Conservation (phyloP, 2,329 filamentous ascomycete species). For the Pseudogymnoascus destructans region DNA sequence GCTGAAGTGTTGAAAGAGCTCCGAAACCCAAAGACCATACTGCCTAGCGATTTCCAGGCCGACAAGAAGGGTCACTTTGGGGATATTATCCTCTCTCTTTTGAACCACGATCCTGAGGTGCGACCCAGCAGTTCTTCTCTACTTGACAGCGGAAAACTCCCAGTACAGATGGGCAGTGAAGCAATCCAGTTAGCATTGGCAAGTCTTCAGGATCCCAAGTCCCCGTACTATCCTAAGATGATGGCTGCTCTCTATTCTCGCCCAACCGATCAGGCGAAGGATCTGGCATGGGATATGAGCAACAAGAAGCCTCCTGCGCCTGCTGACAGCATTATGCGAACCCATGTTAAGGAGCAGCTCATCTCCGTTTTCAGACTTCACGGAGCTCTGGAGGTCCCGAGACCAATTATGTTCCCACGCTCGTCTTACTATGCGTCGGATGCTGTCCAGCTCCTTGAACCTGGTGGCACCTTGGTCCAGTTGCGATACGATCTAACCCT, state of each 20-base stretch:
- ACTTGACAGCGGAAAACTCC: slow-evolving; percentile 72
- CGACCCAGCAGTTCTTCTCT: slow-evolving; percentile 74
- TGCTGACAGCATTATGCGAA: slow-evolving; percentile 53
- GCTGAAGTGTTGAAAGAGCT: slow-evolving; percentile 53
- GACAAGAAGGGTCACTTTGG: slow-evolving; percentile 57
- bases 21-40: slow-evolving; percentile 49
- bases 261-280: slow-evolving; percentile 64
- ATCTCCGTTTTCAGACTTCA: slow-evolving; percentile 74
- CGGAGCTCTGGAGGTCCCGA: slow-evolving; percentile 69
- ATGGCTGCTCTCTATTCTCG: slow-evolving; percentile 67
- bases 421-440: slow-evolving; percentile 65
- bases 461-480: slow-evolving; percentile 76
- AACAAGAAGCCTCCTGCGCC: slow-evolving; percentile 25
- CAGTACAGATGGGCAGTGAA: slow-evolving; percentile 85
- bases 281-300: slow-evolving; percentile 65
- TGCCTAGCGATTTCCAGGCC: slow-evolving; percentile 62
- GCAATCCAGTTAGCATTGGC: slow-evolving; percentile 73
- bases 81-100: slow-evolving; percentile 64
- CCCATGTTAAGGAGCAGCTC: slow-evolving; percentile 61
- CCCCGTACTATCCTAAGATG: slow-evolving; percentile 82
- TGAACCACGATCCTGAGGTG: slow-evolving; percentile 71
- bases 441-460: slow-evolving; percentile 68
- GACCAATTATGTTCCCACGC: slow-evolving; percentile 66
- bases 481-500: slow-evolving; percentile 89
- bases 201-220: slow-evolving; percentile 67